Evolutionary conservation across 2,329 filamentous ascomycete species (phyloP).

Genomic region (Dothiorella sarmentorum): DNA sequence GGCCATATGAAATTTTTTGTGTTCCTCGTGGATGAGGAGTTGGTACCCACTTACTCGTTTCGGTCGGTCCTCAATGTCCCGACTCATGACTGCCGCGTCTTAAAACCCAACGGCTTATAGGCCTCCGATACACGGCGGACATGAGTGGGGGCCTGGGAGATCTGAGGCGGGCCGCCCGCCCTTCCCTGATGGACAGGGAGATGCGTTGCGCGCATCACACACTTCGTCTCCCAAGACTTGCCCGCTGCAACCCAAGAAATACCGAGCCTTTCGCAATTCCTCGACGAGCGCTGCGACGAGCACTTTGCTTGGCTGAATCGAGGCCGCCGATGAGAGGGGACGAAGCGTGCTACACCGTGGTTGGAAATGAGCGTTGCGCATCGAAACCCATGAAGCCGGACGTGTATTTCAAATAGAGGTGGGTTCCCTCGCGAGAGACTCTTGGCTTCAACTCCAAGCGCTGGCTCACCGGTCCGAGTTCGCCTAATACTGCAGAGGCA

Average conservation of each 20-base stretch:
- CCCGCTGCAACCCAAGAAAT: background rate
- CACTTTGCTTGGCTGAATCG: conserved; percentile 1
- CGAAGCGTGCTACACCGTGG: background rate
- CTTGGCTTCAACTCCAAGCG: too few relatives aligned
- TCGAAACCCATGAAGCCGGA: background rate
- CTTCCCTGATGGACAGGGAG: background rate
- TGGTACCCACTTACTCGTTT: background rate
- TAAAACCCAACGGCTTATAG: background rate
- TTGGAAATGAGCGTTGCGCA: background rate
- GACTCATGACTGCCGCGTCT: background rate
- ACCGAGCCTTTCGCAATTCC: background rate
- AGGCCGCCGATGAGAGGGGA: background rate
- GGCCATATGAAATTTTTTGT: background rate
- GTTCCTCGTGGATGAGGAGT: too few relatives aligned
- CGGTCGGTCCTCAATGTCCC: background rate
- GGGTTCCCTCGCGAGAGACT: too few relatives aligned
- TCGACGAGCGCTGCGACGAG: background rate
- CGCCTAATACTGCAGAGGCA: too few relatives aligned
- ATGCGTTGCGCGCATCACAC: background rate
- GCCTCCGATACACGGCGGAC: too few relatives aligned
- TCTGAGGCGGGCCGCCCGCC: background rate
- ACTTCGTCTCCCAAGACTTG: background rate
- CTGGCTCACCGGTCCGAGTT: too few relatives aligned
- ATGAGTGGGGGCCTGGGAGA: background rate
- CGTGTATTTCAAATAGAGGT: too few relatives aligned